Conservation (phyloP, 208 protist genomes). For the Trypanosoma conorhini region DNA sequence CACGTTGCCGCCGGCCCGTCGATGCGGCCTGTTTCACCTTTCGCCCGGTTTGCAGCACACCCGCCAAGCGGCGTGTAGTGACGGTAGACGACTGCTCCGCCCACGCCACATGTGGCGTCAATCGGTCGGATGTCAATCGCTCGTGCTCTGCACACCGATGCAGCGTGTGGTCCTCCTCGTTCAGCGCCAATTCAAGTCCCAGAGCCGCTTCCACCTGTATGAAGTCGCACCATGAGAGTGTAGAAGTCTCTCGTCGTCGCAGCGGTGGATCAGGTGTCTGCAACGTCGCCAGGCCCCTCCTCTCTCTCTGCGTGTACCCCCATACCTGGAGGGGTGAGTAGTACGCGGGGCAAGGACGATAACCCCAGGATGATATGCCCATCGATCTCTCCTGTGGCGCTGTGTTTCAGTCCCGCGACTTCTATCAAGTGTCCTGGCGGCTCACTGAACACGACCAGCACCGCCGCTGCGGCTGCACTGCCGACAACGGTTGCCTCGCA, state of each 20-base stretch:
- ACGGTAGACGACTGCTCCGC: not conserved
- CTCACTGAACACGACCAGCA: not conserved
- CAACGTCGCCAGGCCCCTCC: not conserved
- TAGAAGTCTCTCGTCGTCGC: not conserved
- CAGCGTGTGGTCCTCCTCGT: conserved; percentile 20
- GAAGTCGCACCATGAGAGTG: conserved; percentile 3
- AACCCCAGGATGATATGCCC: not conserved
- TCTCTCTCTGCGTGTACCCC: conserved; percentile 17
- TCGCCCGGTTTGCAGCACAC: conserved; percentile 12
- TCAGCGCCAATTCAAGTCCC: conserved; percentile 22
- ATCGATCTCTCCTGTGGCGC: conserved; percentile 5
- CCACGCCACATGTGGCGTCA: not conserved
- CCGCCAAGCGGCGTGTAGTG: conserved; percentile 10
- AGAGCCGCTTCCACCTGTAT: not conserved
- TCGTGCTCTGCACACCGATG: conserved; percentile 9
- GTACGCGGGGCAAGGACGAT: conserved; percentile 15
- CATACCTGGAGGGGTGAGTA: not conserved
- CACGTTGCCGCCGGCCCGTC: conserved; percentile 1
- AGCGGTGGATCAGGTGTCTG: conserved; percentile 2
- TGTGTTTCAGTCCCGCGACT: conserved; percentile 20
- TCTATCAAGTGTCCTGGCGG: conserved; percentile 10
- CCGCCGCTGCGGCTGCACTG: not conserved
- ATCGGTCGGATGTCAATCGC: conserved; percentile 8
- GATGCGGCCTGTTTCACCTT: conserved; percentile 17
- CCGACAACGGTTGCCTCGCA: not conserved